Conservation (phyloP, 108 stramenopile species). For the Aurantiochytrium sp. region DNA sequence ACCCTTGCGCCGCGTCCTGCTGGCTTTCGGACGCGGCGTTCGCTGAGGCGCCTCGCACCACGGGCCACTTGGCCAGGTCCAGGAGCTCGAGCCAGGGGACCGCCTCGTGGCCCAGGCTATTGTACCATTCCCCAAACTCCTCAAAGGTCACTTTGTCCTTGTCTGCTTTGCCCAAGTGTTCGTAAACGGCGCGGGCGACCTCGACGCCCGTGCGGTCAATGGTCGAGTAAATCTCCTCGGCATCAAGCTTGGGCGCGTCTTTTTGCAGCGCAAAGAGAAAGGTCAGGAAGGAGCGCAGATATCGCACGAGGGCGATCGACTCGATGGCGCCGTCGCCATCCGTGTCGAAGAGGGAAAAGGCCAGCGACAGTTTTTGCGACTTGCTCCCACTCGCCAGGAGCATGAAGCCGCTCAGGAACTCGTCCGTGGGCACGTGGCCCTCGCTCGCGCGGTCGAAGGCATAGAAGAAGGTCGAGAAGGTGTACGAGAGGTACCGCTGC, state of each 20-base stretch:
- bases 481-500: slow-evolving; percentile 22
- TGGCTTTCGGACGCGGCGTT: too few relatives aligned
- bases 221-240: slow-evolving; percentile 33
- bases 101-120: slow-evolving; percentile 81
- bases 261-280: not conserved
- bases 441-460: not conserved
- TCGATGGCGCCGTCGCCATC: slow-evolving; percentile 40
- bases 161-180: not conserved
- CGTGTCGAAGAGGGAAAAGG: slow-evolving; percentile 48
- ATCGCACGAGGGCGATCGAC: slow-evolving; percentile 41
- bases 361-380: slow-evolving; percentile 51
- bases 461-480: slow-evolving; percentile 17
- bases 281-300: slow-evolving; percentile 43
- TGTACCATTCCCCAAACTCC: slow-evolving; percentile 74
- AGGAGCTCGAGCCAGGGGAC: slow-evolving; percentile 91
- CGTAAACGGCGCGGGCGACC: not conserved
- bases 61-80: slow-evolving; percentile 85
- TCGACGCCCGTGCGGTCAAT: slow-evolving; percentile 15
- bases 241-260: not conserved
- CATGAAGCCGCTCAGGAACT: slow-evolving; percentile 45
- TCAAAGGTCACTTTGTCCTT: slow-evolving; percentile 39
- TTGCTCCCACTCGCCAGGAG: slow-evolving; percentile 49
- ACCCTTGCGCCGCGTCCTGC: too few relatives aligned
- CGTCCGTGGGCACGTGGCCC: slow-evolving; percentile 41
- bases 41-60: too few relatives aligned